phyloP scores from a whole-genome alignment of 2,329 filamentous ascomycete species.

The Trichothecium sympodiale region DNA sequence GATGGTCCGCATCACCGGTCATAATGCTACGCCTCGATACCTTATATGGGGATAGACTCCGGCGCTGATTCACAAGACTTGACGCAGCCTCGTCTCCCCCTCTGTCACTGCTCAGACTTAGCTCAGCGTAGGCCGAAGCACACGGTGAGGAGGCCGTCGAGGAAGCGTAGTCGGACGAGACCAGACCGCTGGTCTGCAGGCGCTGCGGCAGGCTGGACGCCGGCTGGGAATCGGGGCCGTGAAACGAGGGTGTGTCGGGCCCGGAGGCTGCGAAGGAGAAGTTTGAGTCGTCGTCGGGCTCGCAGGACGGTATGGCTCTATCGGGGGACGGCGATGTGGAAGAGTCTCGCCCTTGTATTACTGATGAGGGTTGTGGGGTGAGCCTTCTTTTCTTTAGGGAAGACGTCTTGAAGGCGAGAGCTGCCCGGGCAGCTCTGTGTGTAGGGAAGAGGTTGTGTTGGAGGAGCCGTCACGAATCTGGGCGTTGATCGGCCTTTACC shows the following conservation, averaged over 20 bases:
- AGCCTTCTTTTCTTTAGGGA: conserved; percentile 65
- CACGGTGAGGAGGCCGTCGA: conserved; percentile 48
- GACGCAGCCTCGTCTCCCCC: conserved; percentile 34
- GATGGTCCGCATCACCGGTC: conserved; percentile 46
- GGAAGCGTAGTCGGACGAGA: conserved; percentile 37
- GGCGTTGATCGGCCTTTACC: not conserved
- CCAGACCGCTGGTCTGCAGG: conserved; percentile 35
- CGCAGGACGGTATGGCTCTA: conserved; percentile 40
- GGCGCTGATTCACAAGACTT: conserved; percentile 28
- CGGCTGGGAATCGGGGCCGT: conserved; percentile 26
- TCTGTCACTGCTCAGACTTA: conserved; percentile 45
- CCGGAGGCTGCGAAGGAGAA: conserved; percentile 37
- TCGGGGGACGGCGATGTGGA: conserved; percentile 29
- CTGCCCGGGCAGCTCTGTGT: conserved; percentile 54
- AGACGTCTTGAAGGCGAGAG: conserved; percentile 64
- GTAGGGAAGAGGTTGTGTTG: conserved; percentile 10
- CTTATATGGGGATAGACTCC: conserved; percentile 37
- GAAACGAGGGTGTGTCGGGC: conserved; percentile 26
- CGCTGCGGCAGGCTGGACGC: conserved; percentile 41
- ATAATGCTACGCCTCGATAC: conserved; percentile 43
- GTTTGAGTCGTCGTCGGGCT: conserved; percentile 35
- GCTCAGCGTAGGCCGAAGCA: conserved; percentile 41
- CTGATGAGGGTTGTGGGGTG: conserved; percentile 33
- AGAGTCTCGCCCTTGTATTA: conserved; percentile 22
- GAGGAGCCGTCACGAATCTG: conserved; percentile 8